phyloP scores from a whole-genome alignment of 768 basidiomycete genomes.

The Mycena alexandri region DNA sequence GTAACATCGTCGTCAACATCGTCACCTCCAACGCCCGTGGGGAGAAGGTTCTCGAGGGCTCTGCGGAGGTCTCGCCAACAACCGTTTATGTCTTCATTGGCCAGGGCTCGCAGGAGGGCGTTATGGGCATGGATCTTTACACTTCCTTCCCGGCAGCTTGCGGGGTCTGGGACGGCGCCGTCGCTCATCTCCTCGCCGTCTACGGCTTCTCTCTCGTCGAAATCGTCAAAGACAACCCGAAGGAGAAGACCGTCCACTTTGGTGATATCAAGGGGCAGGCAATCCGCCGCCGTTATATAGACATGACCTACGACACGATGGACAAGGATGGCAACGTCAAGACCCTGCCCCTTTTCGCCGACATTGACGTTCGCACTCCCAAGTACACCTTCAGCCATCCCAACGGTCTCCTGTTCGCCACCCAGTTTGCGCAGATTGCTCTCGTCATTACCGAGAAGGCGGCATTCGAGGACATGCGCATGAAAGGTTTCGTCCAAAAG shows the following conservation, averaged over 20 bases:
- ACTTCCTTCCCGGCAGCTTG: conserved; percentile 92
- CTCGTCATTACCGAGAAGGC: conserved; percentile 98
- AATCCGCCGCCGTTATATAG: conserved; percentile 99
- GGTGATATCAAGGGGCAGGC: conserved; percentile 99
- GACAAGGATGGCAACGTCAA: conserved; percentile 97
- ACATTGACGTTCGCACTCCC: conserved; percentile 94
- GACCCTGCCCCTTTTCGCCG: conserved; percentile 95
- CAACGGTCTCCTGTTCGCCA: conserved; percentile 94
- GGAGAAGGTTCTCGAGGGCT: conserved; percentile 93
- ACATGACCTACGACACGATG: conserved; percentile 97
- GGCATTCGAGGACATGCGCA: conserved; percentile 97
- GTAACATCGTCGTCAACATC: conserved; percentile 92
- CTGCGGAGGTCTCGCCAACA: conserved; percentile 89
- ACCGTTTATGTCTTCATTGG: conserved; percentile 99
- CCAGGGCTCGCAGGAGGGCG: conserved; percentile 96
- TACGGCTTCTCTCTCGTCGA: conserved; percentile 99
- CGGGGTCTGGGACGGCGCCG: conserved; percentile 97
- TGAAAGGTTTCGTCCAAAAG: conserved; percentile 94
- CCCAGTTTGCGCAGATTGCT: conserved; percentile 98
- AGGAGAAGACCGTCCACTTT: conserved; percentile 98
- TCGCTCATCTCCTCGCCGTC: conserved; percentile 91
- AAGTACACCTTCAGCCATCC: conserved; percentile 99
- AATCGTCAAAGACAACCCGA: conserved; percentile 98
- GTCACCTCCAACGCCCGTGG: conserved; percentile 87
- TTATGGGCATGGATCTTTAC: conserved; percentile 99